Base-by-base conservation (phyloP, 495 filamentous ascomycete genomes). In the Pseudevernia furfuracea region DNA sequence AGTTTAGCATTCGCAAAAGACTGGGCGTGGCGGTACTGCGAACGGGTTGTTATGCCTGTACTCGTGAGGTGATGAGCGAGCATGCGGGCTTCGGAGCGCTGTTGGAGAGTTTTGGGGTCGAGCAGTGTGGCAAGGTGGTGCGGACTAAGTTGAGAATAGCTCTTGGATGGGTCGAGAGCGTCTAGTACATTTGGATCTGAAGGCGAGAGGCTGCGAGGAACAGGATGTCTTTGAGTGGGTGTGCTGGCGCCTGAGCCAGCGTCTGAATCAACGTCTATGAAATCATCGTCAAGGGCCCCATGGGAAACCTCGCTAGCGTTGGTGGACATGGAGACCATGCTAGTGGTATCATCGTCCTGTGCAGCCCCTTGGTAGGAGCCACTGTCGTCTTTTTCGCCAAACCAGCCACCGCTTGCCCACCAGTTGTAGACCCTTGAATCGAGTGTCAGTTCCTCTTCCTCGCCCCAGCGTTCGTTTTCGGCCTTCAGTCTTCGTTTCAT, bases 391-490 rank as follows among this genome's bases (percentile, higher is more conserved):
- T 85, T 80, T 36, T 84, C 85, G 2, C 92, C 92, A 86, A 89
- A 96, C 73, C 88, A 90, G 37, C 89, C 91, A 25, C 87, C 89
- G 28, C 76, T 71, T 44, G 85, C 84, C 87, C 89, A 96, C 83
- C 91, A 92, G 17, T 75, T 75, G 73, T 96, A 96, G 5, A 96
- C 75, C 53, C 80, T 86, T 2, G 83, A 79, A 66, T 89, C 87
- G 8, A 96, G 74, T 53, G 84, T 82, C n/a, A 80, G 77, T 59
- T 93, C 91, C 55, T 85, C 76, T 36, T 72, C 63, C 36, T 69
- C 60, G 58, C 68, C 72, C 75, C 75, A 78, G 41, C 28, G 11
- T 23, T 64, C 60, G 38, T n/a, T 53, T 58, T 57, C 36, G 67
- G 63, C 38, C 68, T 62, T 58, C 53, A 84, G 65, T 56, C 87